Base-by-base conservation (phyloP, 805 yeast genomes). In the Pachysolen tannophilus region DNA sequence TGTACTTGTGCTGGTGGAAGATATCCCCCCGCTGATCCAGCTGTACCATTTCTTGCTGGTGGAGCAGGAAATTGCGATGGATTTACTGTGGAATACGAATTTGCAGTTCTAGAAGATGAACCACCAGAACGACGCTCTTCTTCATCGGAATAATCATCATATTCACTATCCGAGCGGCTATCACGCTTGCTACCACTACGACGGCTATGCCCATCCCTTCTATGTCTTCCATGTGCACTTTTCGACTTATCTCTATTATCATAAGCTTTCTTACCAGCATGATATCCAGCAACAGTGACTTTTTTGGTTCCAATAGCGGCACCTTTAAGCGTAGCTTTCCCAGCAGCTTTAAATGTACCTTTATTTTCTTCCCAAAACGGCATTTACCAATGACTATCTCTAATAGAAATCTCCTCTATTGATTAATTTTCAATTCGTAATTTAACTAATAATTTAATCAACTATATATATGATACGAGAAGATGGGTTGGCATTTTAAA, bases 331-430 rank as follows among this genome's bases (percentile, higher is more conserved):
- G 75, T 65, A 16, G 75, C 64, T 5, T 55, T 43, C 3, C 78
- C 70, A 0, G 67, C 79, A 1, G 65, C 46, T 39, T 70, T 71
- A 46, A 75, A 61, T 0, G 69, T 45, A 37, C 53, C 79, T 43
- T 73, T 74, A 52, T 75, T 70, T 34, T 69, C 63, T 14, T 64
- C 66, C 74, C 74, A 69, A 39, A 67, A 69, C 47, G 61, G 54
- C 55, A 46, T 50, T 10, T 33, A 11, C 18, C 11, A n/a, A 21
- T 3, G 15, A 15, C 26, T 15, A 21, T 14, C 10, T 11, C 15
- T 10, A 24, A 18, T 20, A n/a, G 14, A n/a, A n/a, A 10, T 23
- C 26, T 23, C n/a, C n/a, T 10, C 26, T 23, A 23, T 10, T 23
- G n/a, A 23, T 23, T 10, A n/a, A 10, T 23, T 23, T 10, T 23